Conservation (phyloP, 495 filamentous ascomycete genomes). For the Trichoderma parareesei region DNA sequence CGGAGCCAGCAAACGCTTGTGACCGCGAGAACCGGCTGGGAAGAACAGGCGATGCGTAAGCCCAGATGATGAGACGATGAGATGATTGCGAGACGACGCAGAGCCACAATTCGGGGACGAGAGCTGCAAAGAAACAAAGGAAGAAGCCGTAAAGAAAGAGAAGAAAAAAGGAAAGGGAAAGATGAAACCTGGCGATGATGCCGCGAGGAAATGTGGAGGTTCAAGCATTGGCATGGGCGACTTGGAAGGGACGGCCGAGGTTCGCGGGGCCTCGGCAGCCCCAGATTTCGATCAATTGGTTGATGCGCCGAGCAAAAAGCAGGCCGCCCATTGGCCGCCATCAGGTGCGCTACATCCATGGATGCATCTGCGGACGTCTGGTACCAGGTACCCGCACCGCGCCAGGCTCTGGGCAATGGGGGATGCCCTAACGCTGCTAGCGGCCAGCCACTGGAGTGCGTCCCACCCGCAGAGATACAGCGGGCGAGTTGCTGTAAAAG, state of each 20-base stretch:
- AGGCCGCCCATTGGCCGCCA: not conserved
- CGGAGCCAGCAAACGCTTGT: not conserved
- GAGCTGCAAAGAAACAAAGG: not conserved
- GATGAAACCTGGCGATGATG: not conserved
- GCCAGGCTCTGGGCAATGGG: not conserved
- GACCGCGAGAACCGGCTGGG: not conserved
- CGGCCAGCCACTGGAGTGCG: not conserved
- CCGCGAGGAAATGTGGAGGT: slow-evolving; percentile 3
- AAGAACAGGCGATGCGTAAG: not conserved
- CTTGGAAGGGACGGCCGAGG: slow-evolving; percentile 9
- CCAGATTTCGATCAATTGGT: slow-evolving; percentile 2
- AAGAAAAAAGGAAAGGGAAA: not conserved
- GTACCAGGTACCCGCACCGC: not conserved
- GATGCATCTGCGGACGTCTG: not conserved
- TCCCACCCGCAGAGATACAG: not conserved
- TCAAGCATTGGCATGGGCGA: slow-evolving; percentile 1
- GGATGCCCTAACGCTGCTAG: not conserved
- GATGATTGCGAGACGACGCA: no score
- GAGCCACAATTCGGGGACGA: not conserved
- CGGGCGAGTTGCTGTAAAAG: not conserved
- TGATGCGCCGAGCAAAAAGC: not conserved
- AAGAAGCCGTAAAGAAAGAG: not conserved
- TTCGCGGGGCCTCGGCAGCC: slow-evolving; percentile 11
- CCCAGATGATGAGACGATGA: not conserved
- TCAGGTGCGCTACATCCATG: no score